A percentile compares a stretch with the other conserved stretches of the same genome.
Evolutionary conservation across 78 protist genomes (phyloP).

Genomic region (Chrysochromulina parva): DNA sequence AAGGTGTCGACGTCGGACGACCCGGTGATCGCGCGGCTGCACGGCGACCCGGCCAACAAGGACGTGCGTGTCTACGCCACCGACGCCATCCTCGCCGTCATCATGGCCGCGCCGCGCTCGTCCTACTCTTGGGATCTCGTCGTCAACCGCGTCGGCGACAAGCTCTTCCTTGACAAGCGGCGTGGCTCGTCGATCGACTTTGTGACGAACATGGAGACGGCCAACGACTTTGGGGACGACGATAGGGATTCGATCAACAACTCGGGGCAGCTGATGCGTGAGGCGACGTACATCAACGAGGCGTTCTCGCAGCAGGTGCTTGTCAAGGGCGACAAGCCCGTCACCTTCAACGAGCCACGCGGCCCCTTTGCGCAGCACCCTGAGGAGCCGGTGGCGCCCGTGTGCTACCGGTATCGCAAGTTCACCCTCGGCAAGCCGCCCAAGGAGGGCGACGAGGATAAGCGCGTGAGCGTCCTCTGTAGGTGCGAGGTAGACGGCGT

Average conservation of each 20-base stretch:
- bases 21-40: constrained; percentile 24
- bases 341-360: background rate
- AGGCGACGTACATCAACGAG: constrained; percentile 76
- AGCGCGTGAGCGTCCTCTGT: constrained; percentile 50
- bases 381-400: constrained; percentile 54
- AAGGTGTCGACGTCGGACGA: constrained; percentile 52
- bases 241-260: constrained; percentile 51
- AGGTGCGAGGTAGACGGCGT: constrained; percentile 50
- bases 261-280: constrained; percentile 53
- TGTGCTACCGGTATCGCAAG: constrained; percentile 71
- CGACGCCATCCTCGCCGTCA: constrained; percentile 64
- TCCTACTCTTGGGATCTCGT: constrained; percentile 81
- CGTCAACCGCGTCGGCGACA: constrained; percentile 56
- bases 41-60: background rate
- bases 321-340: background rate
- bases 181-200: constrained; percentile 42
- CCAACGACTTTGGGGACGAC: constrained; percentile 65
- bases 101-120: constrained; percentile 73
- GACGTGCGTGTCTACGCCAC: constrained; percentile 70
- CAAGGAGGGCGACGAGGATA: background rate
- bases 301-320: constrained; percentile 63
- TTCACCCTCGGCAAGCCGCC: constrained; percentile 71
- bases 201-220: constrained; percentile 54
- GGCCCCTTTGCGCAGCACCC: constrained; percentile 57
- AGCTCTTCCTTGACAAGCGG: constrained; percentile 79